phyloP scores from a whole-genome alignment of 345 rosid genomes.

The Euclidium syriacum region DNA sequence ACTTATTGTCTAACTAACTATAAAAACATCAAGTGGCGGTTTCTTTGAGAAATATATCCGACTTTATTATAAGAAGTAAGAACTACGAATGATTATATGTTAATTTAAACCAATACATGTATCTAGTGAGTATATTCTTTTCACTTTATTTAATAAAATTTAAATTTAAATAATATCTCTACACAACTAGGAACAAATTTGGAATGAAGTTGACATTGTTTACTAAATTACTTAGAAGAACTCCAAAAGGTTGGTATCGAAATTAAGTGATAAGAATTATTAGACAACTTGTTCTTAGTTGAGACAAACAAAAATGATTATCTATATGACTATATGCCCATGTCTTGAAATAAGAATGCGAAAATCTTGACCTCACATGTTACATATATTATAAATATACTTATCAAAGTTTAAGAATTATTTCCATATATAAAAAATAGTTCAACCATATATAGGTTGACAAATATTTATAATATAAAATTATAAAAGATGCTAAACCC shows the following conservation, averaged over 20 bases:
- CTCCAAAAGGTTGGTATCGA: not conserved
- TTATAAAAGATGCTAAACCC: not conserved
- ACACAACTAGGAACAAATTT: not conserved
- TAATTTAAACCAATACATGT: not conserved
- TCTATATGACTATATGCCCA: not conserved
- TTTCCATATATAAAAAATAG: not conserved
- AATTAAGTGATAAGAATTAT: not conserved
- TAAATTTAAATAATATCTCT: not conserved
- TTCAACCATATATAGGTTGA: slow-evolving; percentile 5
- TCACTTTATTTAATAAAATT: not conserved
- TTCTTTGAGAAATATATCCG: not conserved
- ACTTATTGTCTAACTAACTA: not conserved
- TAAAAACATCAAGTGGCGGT: not conserved
- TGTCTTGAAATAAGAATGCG: slow-evolving; percentile 6
- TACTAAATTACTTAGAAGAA: not conserved
- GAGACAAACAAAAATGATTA: not conserved
- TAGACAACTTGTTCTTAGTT: slow-evolving; percentile 6
- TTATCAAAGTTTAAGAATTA: not conserved
- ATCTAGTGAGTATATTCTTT: not conserved
- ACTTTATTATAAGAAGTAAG: not conserved
- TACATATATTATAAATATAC: not conserved
- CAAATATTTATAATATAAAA: not conserved
- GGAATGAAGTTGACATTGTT: slow-evolving; percentile 9
- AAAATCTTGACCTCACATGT: slow-evolving; percentile 11
- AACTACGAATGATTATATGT: not conserved